Evolutionary conservation across 345 rosid genomes (phyloP), one percentile per base, ranked within the genome.

Genomic region (Alliaria petiolata): DNA sequence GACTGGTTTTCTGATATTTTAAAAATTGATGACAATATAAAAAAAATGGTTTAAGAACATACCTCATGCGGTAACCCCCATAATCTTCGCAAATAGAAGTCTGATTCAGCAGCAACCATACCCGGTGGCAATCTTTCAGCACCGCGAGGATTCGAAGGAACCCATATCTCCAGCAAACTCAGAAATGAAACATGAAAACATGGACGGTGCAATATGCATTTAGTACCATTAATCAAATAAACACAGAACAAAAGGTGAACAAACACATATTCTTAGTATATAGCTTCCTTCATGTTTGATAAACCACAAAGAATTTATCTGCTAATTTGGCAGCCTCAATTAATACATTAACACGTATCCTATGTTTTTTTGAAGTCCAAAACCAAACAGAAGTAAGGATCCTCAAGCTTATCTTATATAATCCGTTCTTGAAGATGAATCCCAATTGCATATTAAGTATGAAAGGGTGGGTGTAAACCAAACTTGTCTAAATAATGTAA

Each of bases 11-110:
- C 30, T 53, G 63, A 43, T 68, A 34, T 4, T n/a, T n/a, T 33
- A 20, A 34, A 49, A 38, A 42, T 15, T 7, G 7, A 26, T 3
- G 35, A 44, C 17, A 54, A 68, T 12, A 19, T 12, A 19, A 15
- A 30, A 52, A 13, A 25, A 19, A 30, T 62, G 33, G 43, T 50
- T 8, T 26, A 58, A 71, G 69, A 43, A 56, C 80, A 70, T 34
- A 95, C 99, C 97, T 95, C 97, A 70, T 69, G 82, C 8, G 99
- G 99, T 4, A 85, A 83, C 8, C 99, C 99, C 95, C 95, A 95
- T 71, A 95, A 80, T 81, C 98, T 85, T 53, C 88, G 96, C 44
- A 80, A 52, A 76, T 90, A 86, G 50, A 85, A 85, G 68, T 95
- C 99, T 42, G 99, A 88, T 74, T 95, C 95, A 25, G 92, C 93